phyloP scores from a whole-genome alignment of 768 basidiomycete genomes.

The Gymnopilus junonius region DNA sequence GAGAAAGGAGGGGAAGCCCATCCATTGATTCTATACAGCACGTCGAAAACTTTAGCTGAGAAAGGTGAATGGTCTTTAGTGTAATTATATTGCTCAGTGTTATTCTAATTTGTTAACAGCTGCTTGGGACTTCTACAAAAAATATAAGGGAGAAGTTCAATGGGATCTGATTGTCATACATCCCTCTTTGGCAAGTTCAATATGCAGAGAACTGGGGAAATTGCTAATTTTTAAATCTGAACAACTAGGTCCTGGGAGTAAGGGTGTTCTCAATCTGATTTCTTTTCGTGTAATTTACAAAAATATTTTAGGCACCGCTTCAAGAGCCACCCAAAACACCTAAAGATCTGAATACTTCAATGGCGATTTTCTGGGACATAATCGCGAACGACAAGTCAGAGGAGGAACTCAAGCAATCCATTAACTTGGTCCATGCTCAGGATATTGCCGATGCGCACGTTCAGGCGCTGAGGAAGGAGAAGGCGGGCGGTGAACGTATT shows the following conservation, averaged over 20 bases:
- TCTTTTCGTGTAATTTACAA: too few species aligned
- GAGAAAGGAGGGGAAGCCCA: constrained; percentile 47
- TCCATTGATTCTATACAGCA: constrained; percentile 51
- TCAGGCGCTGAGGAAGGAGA: constrained; percentile 49
- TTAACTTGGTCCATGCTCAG: constrained; percentile 48
- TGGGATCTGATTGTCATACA: constrained; percentile 59
- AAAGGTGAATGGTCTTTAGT: constrained; percentile 39
- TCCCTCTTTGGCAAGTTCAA: constrained; percentile 40
- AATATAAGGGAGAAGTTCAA: constrained; percentile 42
- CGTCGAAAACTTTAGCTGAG: constrained; percentile 72
- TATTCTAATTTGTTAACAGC: constrained; percentile 30
- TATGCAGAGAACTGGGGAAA: not conserved
- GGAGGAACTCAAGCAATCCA: constrained; percentile 3
- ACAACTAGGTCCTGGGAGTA: constrained; percentile 8
- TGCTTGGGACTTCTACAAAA: constrained; percentile 44
- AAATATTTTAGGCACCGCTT: constrained; percentile 9
- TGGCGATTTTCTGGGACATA: constrained; percentile 3
- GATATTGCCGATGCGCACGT: constrained; percentile 61
- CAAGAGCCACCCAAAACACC: constrained; percentile 5
- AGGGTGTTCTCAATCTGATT: not conserved
- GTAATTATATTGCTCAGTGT: not conserved
- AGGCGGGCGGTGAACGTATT: constrained; percentile 59
- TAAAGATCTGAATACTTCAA: constrained; percentile 1
- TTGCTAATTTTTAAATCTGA: not conserved
- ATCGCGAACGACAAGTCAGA: constrained; percentile 33